Evolutionary conservation across 495 filamentous ascomycete species (phyloP).

Genomic region (Talaromyces liani): DNA sequence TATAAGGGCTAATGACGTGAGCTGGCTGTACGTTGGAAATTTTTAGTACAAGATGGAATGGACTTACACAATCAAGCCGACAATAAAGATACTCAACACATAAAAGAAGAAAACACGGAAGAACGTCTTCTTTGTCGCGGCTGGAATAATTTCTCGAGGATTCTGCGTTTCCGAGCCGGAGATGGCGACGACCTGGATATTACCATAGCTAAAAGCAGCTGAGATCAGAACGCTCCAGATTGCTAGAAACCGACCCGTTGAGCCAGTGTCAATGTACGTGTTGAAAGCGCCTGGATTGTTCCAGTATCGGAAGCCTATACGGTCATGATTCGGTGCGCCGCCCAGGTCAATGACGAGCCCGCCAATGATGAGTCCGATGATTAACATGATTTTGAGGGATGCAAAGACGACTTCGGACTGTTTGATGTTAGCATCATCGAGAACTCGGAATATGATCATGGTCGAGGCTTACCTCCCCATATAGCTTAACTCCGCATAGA

Average conservation of each 20-base stretch:
- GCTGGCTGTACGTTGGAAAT: neutral
- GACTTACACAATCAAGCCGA: slow-evolving; percentile 42
- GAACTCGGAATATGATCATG: too few relatives aligned
- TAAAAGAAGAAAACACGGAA: slow-evolving; percentile 87
- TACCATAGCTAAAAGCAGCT: slow-evolving; percentile 40
- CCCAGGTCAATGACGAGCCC: slow-evolving; percentile 62
- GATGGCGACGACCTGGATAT: slow-evolving; percentile 61
- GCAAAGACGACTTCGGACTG: slow-evolving; percentile 62
- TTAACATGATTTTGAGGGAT: slow-evolving; percentile 67
- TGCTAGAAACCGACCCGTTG: slow-evolving; percentile 32
- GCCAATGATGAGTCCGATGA: slow-evolving; percentile 61
- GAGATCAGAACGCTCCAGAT: slow-evolving; percentile 33
- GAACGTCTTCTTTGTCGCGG: slow-evolving; percentile 73
- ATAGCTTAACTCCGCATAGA: slow-evolving; percentile 58
- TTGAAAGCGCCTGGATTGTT: slow-evolving; percentile 60
- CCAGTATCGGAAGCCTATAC: slow-evolving; percentile 67
- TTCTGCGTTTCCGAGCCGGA: slow-evolving; percentile 75
- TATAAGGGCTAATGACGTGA: neutral
- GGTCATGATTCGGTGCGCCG: slow-evolving; percentile 53
- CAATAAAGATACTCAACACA: slow-evolving; percentile 39
- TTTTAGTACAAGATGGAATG: neutral
- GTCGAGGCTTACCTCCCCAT: slow-evolving; percentile 45
- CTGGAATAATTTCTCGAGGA: slow-evolving; percentile 68
- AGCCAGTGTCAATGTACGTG: slow-evolving; percentile 26
- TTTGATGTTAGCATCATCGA: neutral